Evolutionary conservation across 2,329 filamentous ascomycete genomes (phyloP).

Genomic region (Ceratocystis alfenasii): DNA sequence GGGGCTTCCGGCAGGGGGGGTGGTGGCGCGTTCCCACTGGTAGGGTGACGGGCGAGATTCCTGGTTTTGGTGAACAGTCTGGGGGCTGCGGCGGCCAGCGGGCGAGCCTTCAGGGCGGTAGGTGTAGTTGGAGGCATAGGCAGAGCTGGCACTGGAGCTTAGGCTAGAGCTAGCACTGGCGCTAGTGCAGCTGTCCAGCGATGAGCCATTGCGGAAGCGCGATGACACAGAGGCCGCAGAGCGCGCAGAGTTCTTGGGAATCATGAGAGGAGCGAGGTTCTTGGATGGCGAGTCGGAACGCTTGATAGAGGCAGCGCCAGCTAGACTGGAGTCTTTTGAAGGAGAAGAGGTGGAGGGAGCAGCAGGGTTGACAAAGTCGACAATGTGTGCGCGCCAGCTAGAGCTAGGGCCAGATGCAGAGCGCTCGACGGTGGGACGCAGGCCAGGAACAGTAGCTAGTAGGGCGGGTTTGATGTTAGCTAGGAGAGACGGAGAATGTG

Average conservation of each 20-base stretch:
- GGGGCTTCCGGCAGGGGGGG: slow-evolving; percentile 11
- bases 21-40: slow-evolving; percentile 10
- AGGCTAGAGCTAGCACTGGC: not conserved
- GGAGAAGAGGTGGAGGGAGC: not conserved
- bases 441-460: slow-evolving; percentile 54
- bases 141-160: not conserved
- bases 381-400: slow-evolving; percentile 16
- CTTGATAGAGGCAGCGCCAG: slow-evolving; percentile 2
- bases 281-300: slow-evolving; percentile 17
- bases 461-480: slow-evolving; percentile 18
- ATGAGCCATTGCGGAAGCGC: slow-evolving; percentile 18
- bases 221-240: slow-evolving; percentile 14
- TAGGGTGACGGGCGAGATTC: not conserved
- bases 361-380: slow-evolving; percentile 13
- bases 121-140: slow-evolving; percentile 7
- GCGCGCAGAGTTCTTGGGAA: slow-evolving; percentile 17
- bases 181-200: slow-evolving; percentile 14
- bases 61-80: not conserved
- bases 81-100: slow-evolving; percentile 1
- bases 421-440: slow-evolving; percentile 51
- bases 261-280: slow-evolving; percentile 16
- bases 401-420: slow-evolving; percentile 37
- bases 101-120: slow-evolving; percentile 14
- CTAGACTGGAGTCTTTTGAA: not conserved
- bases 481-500: not conserved